Evolutionary conservation across 2,329 filamentous ascomycete genomes (phyloP), one percentile per base, ranked within the genome.

Genomic region (Aureobasidium lini): DNA sequence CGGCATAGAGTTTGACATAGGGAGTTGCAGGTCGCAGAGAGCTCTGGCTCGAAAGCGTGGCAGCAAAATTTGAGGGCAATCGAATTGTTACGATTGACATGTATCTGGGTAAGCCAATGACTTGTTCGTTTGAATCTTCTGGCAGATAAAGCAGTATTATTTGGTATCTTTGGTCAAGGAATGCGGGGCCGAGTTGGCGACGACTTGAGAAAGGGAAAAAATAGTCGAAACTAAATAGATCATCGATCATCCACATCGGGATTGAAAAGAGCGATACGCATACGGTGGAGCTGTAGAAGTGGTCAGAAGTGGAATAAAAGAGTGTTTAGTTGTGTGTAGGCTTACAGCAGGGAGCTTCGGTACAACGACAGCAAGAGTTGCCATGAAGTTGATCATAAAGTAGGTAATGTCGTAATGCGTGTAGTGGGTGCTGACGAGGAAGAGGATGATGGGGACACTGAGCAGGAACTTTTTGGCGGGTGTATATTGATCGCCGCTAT

Each of bases 381-480:
- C 94, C 68, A 96, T 77, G 72, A 95, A 93, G 78, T 99, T 99
- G 78, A 99, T 94, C 68, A 89, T 90, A 72, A 99, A 99, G 76
- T 96, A 97, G 46, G 90, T 89, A 72, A 96, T 75, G 76, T 96
- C 93, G 79, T 97, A 99, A 76, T 97, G 93, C 48, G 94, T 97
- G 77, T 97, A 99, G 76, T 99, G 94, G 28, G 94, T 99, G 82
- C 93, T 97, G 68, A 97, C 81, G 59, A 99, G 82, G 74, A 99
- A 99, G 64, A 99, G 82, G 64, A 92, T 83, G 68, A 99, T 95
- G 40, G 94, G 94, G 36, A 97, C 93, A 69, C 88, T 90, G 67
- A 97, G 85, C 61, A 99, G 81, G 71, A 99, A 99, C 76, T 99
- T 99, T 81, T 99, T 99, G 65, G 94, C 90, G 4, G 94, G 94